Evolutionary conservation across 805 yeast species (phyloP).

Genomic region (Lachancea quebecensis): DNA sequence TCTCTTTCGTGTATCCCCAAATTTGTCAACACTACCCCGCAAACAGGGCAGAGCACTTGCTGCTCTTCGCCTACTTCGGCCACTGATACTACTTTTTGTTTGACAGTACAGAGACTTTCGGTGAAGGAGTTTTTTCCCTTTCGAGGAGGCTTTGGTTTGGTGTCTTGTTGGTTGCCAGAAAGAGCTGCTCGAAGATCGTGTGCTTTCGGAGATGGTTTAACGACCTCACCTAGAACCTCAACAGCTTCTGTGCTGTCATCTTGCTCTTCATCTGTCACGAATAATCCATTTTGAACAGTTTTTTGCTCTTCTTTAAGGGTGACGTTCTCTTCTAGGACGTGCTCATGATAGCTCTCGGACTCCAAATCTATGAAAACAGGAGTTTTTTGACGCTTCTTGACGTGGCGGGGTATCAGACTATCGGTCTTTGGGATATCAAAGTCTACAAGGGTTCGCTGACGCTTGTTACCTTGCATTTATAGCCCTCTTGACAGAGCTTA

Average conservation of each 20-base stretch:
- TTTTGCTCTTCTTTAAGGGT: background rate
- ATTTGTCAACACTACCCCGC: slow-evolving; percentile 35
- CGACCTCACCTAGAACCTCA: background rate
- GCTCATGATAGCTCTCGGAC: slow-evolving; percentile 7
- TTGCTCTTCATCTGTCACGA: slow-evolving; percentile 9
- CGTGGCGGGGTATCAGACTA: background rate
- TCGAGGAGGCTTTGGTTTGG: background rate
- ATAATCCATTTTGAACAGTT: slow-evolving; percentile 1
- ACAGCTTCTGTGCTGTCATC: background rate
- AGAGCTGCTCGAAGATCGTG: background rate
- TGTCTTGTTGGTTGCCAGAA: background rate
- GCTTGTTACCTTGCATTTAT: slow-evolving; percentile 11
- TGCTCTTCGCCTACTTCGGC: slow-evolving; percentile 5
- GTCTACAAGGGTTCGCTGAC: slow-evolving; percentile 19
- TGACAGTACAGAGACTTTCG: background rate
- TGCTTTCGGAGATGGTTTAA: background rate
- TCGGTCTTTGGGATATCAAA: slow-evolving; percentile 2
- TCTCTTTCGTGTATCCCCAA: slow-evolving; percentile 39
- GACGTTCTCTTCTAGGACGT: background rate
- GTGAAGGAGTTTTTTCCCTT: background rate
- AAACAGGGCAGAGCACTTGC: slow-evolving; percentile 45
- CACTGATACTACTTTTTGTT: background rate
- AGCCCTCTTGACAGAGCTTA: background rate
- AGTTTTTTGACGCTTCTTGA: slow-evolving; percentile 6
- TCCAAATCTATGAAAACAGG: slow-evolving; percentile 13